Evolutionary conservation across 1,139 yeast genomes (phyloP).

Genomic region (Candida pseudoviswanathii): DNA sequence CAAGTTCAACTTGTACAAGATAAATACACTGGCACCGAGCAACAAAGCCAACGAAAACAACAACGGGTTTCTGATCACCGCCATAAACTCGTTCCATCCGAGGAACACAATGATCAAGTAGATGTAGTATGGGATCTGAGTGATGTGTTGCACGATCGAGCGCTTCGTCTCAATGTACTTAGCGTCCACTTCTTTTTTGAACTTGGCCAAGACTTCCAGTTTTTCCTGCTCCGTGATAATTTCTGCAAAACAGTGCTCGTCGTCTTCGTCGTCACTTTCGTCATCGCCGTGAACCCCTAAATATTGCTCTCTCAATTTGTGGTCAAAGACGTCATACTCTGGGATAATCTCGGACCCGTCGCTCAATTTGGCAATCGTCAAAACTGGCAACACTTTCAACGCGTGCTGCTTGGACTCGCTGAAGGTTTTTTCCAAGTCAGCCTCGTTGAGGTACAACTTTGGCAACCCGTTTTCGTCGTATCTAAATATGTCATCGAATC

Average conservation of each 20-base stretch:
- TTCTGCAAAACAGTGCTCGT: conserved; percentile 48
- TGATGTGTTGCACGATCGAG: conserved; percentile 65
- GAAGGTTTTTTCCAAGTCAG: conserved; percentile 71
- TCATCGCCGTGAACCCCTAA: conserved; percentile 21
- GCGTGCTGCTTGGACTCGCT: conserved; percentile 61
- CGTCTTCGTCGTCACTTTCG: conserved; percentile 43
- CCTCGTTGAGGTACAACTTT: conserved; percentile 71
- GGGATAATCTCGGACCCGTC: conserved; percentile 61
- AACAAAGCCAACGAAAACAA: conserved; percentile 63
- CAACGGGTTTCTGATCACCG: conserved; percentile 81
- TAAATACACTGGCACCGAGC: conserved; percentile 60
- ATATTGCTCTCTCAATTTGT: conserved; percentile 24
- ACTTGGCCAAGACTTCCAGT: conserved; percentile 56
- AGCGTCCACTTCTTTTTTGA: conserved; percentile 79
- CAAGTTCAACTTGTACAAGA: conserved; percentile 69
- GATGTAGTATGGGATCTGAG: conserved; percentile 84
- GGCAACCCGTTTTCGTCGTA: conserved; percentile 87
- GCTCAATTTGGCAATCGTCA: conserved; percentile 57
- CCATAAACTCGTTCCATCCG: conserved; percentile 97
- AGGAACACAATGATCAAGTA: conserved; percentile 70
- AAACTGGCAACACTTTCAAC: conserved; percentile 56
- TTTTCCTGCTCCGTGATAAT: conserved; percentile 62
- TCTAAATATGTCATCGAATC: conserved; percentile 80
- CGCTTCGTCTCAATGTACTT: conserved; percentile 84
- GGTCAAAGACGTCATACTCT: conserved; percentile 46